These are phyloP conservation scores for Orbilia javanica DNA, from an alignment of 2,329 filamentous ascomycete genomes.

Conservation along the genomic window DNA sequence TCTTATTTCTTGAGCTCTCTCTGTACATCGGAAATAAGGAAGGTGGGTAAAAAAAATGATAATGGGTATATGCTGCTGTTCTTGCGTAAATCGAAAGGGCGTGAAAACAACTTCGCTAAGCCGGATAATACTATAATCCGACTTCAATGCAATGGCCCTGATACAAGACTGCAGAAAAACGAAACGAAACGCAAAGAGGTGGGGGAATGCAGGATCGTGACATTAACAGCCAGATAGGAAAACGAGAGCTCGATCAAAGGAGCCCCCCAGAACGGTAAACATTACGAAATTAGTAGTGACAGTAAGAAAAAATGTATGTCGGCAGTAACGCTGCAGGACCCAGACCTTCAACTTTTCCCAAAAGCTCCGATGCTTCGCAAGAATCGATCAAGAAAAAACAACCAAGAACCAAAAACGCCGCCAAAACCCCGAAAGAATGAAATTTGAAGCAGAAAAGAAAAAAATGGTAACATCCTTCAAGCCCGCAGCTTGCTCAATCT, in stretches of 20 bases:
- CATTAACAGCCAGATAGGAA: slow-evolving; percentile 7
- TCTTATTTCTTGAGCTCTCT: not conserved
- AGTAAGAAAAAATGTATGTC: slow-evolving; percentile 14
- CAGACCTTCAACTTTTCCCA: slow-evolving; percentile 39
- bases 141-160: not conserved
- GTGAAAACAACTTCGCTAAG: not conserved
- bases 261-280: slow-evolving; percentile 21
- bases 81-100: not conserved
- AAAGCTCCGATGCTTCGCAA: slow-evolving; percentile 10
- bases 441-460: slow-evolving; percentile 12
- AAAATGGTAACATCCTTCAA: not conserved
- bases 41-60: slow-evolving; percentile 21
- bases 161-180: slow-evolving; percentile 6
- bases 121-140: slow-evolving; percentile 7
- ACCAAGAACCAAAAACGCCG: slow-evolving; percentile 15
- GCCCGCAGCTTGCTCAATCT: slow-evolving; percentile 7
- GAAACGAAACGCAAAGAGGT: slow-evolving; percentile 15
- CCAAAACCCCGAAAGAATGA: not conserved
- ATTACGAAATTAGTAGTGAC: slow-evolving; percentile 49
- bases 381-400: not conserved
- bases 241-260: slow-evolving; percentile 7
- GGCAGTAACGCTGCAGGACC: slow-evolving; percentile 1
- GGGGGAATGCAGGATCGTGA: slow-evolving; percentile 19
- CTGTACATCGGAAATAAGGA: slow-evolving; percentile 12
- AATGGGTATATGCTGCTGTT: slow-evolving; percentile 30